phyloP scores from a whole-genome alignment of 2,329 filamentous ascomycete genomes.

The Ceratocystiopsis minuta region DNA sequence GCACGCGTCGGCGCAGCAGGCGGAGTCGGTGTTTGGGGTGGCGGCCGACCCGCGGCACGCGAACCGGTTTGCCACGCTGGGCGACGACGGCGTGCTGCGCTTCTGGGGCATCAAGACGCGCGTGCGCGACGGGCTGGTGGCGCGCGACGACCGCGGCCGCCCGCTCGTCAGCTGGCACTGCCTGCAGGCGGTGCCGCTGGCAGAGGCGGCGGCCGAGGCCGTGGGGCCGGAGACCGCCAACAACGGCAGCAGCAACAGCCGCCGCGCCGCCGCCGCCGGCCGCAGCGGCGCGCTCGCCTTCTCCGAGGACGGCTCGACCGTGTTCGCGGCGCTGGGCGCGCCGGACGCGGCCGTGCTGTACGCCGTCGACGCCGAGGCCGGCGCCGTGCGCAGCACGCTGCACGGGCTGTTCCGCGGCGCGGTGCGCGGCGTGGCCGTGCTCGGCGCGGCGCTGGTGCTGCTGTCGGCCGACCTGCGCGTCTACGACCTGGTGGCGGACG shows the following conservation, averaged over 20 bases:
- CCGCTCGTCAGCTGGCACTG: conserved; percentile 59
- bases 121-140: conserved; percentile 47
- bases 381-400: conserved; percentile 47
- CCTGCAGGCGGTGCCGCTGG: conserved; percentile 34
- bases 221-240: not conserved
- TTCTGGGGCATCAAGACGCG: conserved; percentile 65
- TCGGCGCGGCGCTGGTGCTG: conserved; percentile 57
- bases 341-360: conserved; percentile 46
- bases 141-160: conserved; percentile 36
- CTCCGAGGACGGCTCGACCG: conserved; percentile 66
- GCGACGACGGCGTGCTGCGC: conserved; percentile 59
- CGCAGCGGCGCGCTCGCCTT: conserved; percentile 53
- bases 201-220: conserved; percentile 11
- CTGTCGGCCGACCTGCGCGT: conserved; percentile 57
- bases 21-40: conserved; percentile 51
- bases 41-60: conserved; percentile 45
- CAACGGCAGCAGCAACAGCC: conserved; percentile 14
- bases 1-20: conserved; percentile 40
- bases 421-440: conserved; percentile 49
- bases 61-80: conserved; percentile 66
- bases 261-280: conserved; percentile 4
- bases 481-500: conserved; percentile 70
- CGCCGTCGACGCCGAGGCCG: conserved; percentile 56
- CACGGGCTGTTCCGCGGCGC: conserved; percentile 48
- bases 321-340: conserved; percentile 49